Evolutionary conservation across 164 flowering plant species (phyloP).

Genomic region (Vitis amurensis): DNA sequence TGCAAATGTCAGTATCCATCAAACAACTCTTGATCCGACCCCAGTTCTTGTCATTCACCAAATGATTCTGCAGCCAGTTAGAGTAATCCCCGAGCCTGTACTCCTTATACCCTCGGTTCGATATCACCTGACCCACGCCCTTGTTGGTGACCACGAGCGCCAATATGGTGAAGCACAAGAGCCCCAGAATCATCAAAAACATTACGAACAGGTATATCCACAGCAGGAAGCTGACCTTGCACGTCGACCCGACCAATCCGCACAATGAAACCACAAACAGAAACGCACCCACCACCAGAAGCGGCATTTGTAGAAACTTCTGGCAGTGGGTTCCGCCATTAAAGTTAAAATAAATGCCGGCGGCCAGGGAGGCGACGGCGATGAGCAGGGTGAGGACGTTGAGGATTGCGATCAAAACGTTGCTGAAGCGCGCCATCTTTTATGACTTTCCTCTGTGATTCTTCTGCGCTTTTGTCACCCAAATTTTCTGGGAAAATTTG

Average conservation of each 20-base stretch:
- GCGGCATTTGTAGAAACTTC: constrained; percentile 31
- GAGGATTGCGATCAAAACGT: constrained; percentile 30
- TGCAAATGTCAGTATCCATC: constrained; percentile 43
- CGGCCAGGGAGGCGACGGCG: constrained; percentile 24
- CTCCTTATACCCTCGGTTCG: constrained; percentile 39
- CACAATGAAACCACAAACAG: constrained; percentile 28
- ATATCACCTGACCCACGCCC: constrained; percentile 36
- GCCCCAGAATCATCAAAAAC: constrained; percentile 38
- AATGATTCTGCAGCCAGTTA: constrained; percentile 53
- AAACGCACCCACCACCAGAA: constrained; percentile 31
- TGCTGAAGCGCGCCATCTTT: constrained; percentile 48
- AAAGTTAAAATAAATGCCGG: not conserved
- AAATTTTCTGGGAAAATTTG: no score
- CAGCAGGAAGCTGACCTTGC: constrained; percentile 24
- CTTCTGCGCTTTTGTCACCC: no score
- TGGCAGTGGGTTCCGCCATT: constrained; percentile 35
- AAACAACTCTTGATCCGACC: constrained; percentile 47
- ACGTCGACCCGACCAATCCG: constrained; percentile 52
- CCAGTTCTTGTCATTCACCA: constrained; percentile 48
- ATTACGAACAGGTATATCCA: constrained; percentile 42
- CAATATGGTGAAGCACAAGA: constrained; percentile 43
- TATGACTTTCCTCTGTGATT: not conserved
- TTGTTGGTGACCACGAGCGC: constrained; percentile 53
- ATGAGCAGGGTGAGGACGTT: constrained; percentile 30
- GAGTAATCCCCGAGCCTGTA: constrained; percentile 57